Evolutionary conservation across 352 stramenopile genomes (phyloP).

Genomic region (Phytophthora sojae): DNA sequence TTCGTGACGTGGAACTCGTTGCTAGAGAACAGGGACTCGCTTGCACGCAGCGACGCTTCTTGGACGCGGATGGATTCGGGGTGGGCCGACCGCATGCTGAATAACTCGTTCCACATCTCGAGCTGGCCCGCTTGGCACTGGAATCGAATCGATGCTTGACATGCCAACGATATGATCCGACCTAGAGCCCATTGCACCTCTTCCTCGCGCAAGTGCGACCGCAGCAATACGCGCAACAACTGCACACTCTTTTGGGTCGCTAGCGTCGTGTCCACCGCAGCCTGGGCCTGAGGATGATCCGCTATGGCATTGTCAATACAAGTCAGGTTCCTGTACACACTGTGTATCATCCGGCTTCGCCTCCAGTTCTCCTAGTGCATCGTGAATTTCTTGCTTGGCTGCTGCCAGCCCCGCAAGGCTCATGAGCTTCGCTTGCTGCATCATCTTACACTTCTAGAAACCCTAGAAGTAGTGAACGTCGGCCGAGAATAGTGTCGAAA

Average conservation of each 20-base stretch:
- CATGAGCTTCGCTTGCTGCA: constrained; percentile 27
- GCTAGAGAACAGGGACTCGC: constrained; percentile 34
- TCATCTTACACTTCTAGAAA: constrained; percentile 15
- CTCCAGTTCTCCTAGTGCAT: constrained; percentile 36
- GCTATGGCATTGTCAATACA: constrained; percentile 27
- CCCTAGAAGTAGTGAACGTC: neutral
- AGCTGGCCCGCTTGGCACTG: constrained; percentile 46
- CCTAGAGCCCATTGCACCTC: constrained; percentile 51
- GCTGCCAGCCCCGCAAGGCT: neutral
- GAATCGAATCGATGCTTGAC: constrained; percentile 41
- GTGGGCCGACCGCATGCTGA: constrained; percentile 32
- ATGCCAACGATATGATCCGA: constrained; percentile 32
- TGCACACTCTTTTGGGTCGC: constrained; percentile 21
- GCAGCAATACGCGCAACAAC: constrained; percentile 28
- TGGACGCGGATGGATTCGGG: constrained; percentile 47
- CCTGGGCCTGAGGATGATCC: constrained; percentile 13
- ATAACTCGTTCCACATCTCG: constrained; percentile 45
- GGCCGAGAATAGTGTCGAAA: constrained; percentile 30
- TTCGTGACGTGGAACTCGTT: constrained; percentile 46
- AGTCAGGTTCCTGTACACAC: constrained; percentile 42
- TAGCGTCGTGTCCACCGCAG: constrained; percentile 27
- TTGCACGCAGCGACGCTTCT: constrained; percentile 38
- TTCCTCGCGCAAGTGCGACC: constrained; percentile 39
- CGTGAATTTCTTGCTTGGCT: constrained; percentile 15
- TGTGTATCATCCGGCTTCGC: constrained; percentile 23